These are phyloP conservation scores for Claviceps cyperi DNA, from an alignment of 2,329 filamentous ascomycete species.

Conservation along the genomic window DNA sequence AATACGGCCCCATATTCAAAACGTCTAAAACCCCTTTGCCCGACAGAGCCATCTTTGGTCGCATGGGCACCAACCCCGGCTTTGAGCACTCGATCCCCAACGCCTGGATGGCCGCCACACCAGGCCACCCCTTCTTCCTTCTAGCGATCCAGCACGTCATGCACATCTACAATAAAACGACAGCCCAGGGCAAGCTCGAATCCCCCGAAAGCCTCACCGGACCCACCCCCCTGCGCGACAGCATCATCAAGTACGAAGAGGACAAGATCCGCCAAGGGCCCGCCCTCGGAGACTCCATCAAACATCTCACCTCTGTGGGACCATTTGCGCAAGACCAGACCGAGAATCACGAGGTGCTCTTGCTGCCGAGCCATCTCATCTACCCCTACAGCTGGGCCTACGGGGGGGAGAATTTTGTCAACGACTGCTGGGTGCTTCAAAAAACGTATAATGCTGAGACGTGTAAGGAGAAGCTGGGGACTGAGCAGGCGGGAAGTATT, in stretches of 20 bases:
- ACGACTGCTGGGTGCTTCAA: slow-evolving; percentile 11
- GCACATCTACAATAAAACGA: background rate
- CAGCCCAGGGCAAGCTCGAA: too few relatives aligned
- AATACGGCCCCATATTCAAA: background rate
- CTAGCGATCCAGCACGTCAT: slow-evolving; percentile 8
- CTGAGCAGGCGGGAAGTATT: slow-evolving; percentile 11
- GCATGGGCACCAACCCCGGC: slow-evolving; percentile 16
- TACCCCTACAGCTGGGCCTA: slow-evolving; percentile 15
- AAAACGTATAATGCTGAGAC: slow-evolving; percentile 7
- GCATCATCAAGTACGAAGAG: background rate
- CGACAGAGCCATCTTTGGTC: slow-evolving; percentile 15
- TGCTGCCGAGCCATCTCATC: slow-evolving; percentile 11
- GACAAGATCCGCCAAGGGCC: background rate
- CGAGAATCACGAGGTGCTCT: slow-evolving; percentile 8
- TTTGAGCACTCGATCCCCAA: slow-evolving; percentile 21
- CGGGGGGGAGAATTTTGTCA: slow-evolving; percentile 5
- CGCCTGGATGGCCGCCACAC: slow-evolving; percentile 22
- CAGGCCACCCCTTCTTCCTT: slow-evolving; percentile 20
- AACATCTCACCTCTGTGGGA: background rate
- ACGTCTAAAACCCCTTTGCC: background rate
- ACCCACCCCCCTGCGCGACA: background rate
- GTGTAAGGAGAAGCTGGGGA: slow-evolving; percentile 11
- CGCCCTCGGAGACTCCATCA: background rate
- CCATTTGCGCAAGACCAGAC: background rate
- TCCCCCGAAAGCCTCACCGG: background rate